Evolutionary conservation across 2,329 filamentous ascomycete genomes (phyloP).

Genomic region (Aspergillus fumigatiaffinis): DNA sequence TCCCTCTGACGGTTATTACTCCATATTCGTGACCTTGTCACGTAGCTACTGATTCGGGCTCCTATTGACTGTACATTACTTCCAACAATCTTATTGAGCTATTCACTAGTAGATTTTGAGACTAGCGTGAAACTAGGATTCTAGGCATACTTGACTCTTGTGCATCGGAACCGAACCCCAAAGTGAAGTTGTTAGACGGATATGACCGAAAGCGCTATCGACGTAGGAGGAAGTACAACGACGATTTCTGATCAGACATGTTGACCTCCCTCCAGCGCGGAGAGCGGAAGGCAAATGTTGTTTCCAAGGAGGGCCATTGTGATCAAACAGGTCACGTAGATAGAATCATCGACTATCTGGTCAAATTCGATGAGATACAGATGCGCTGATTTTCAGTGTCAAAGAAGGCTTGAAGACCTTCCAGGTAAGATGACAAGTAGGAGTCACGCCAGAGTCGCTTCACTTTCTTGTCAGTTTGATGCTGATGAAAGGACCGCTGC

Average conservation of each 20-base stretch:
- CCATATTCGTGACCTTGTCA: neutral
- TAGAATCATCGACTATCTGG: no score
- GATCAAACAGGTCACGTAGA: no score
- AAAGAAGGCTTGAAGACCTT: neutral
- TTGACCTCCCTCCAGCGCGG: neutral
- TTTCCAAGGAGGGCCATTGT: no score
- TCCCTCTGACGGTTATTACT: neutral
- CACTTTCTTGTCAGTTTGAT: neutral
- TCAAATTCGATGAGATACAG: neutral
- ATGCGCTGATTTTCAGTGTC: neutral
- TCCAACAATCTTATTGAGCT: no score
- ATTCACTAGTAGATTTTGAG: neutral
- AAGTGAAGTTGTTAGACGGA: neutral
- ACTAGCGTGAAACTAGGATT: neutral
- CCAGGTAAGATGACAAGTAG: neutral
- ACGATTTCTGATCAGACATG: neutral
- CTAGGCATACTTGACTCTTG: neutral
- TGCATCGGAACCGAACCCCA: neutral
- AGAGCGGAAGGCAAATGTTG: no score
- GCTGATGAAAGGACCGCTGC: neutral
- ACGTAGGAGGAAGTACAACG: neutral
- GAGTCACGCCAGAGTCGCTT: neutral
- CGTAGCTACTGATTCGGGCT: neutral
- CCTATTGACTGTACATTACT: neutral
- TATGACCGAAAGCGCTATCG: neutral